phyloP scores from a whole-genome alignment of 2,329 filamentous ascomycete genomes.

The Chalaropsis thielavioides region DNA sequence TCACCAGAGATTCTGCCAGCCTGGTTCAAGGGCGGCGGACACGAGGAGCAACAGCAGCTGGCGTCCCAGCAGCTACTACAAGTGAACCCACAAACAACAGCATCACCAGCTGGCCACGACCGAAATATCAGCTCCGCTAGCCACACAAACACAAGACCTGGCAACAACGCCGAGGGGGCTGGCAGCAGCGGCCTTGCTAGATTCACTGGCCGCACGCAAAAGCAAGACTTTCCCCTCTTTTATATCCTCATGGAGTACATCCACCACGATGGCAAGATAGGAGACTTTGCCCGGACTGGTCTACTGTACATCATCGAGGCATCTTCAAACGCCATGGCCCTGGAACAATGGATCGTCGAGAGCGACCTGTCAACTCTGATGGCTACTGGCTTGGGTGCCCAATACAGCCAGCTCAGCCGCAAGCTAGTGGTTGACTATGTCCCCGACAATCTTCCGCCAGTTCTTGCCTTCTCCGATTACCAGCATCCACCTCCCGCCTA shows the following conservation, averaged over 20 bases:
- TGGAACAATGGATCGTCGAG: slow-evolving; percentile 95
- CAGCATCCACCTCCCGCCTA: slow-evolving; percentile 53
- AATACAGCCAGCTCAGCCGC: slow-evolving; percentile 52
- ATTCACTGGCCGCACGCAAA: slow-evolving; percentile 73
- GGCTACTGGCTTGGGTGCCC: slow-evolving; percentile 81
- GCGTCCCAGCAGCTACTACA: slow-evolving; percentile 17
- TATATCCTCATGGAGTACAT: slow-evolving; percentile 95
- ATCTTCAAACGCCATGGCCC: slow-evolving; percentile 61
- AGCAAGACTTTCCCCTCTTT: slow-evolving; percentile 88
- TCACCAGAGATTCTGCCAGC: slow-evolving; percentile 74
- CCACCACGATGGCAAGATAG: slow-evolving; percentile 84
- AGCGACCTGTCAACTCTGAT: slow-evolving; percentile 93
- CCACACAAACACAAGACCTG: slow-evolving; percentile 5
- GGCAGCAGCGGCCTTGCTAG: slow-evolving; percentile 49
- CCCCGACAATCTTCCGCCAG: slow-evolving; percentile 61
- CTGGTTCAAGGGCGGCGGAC: slow-evolving; percentile 63
- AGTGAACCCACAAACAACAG: background rate
- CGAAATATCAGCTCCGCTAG: slow-evolving; percentile 11
- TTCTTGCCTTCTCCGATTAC: slow-evolving; percentile 83
- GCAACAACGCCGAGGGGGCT: slow-evolving; percentile 4
- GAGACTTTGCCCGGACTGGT: slow-evolving; percentile 90
- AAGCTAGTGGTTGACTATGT: slow-evolving; percentile 71
- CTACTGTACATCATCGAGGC: slow-evolving; percentile 92
- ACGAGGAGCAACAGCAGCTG: slow-evolving; percentile 15
- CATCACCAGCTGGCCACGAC: slow-evolving; percentile 18